These are phyloP conservation scores for Rhodotorula glutinis DNA, from an alignment of 1,284 basidiomycete genomes.

Conservation along the genomic window DNA sequence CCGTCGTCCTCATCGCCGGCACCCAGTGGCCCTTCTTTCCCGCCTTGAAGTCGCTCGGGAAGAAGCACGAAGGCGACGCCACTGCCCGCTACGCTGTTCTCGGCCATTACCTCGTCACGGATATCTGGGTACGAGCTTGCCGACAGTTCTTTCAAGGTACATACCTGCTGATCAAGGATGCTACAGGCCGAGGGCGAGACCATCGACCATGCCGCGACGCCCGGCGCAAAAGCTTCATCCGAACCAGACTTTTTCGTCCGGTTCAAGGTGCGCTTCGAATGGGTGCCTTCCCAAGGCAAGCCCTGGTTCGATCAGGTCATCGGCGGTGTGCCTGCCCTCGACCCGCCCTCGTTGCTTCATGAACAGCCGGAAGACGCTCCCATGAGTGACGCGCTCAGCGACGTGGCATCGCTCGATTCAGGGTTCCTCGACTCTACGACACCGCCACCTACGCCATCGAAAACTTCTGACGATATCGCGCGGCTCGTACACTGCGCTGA, in stretches of 20 bases:
- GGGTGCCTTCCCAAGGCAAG: conserved; percentile 31
- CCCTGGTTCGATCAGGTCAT: conserved; percentile 34
- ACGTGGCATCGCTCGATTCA: neutral
- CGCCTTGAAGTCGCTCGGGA: neutral
- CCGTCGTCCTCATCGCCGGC: conserved; percentile 34
- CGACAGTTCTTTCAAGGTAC: too few relatives aligned
- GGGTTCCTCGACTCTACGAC: conserved; percentile 3
- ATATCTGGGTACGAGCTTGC: conserved; percentile 25
- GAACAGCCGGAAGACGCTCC: neutral
- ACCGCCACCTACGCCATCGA: neutral
- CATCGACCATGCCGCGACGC: neutral
- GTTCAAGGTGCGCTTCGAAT: conserved; percentile 34
- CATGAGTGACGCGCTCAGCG: neutral
- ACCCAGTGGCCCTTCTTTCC: conserved; percentile 24
- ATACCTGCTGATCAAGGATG: neutral
- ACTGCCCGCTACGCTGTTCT: conserved; percentile 23
- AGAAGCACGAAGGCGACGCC: neutral
- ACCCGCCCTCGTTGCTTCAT: neutral
- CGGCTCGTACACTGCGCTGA: neutral
- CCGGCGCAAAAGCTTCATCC: neutral
- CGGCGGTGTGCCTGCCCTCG: neutral
- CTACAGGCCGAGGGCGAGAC: conserved; percentile 35
- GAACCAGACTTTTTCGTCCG: conserved; percentile 13
- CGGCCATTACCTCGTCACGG: conserved; percentile 29
- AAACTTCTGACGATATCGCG: too few relatives aligned